Conservation (phyloP, 2,329 filamentous ascomycete genomes). For the Penicillium freii region DNA sequence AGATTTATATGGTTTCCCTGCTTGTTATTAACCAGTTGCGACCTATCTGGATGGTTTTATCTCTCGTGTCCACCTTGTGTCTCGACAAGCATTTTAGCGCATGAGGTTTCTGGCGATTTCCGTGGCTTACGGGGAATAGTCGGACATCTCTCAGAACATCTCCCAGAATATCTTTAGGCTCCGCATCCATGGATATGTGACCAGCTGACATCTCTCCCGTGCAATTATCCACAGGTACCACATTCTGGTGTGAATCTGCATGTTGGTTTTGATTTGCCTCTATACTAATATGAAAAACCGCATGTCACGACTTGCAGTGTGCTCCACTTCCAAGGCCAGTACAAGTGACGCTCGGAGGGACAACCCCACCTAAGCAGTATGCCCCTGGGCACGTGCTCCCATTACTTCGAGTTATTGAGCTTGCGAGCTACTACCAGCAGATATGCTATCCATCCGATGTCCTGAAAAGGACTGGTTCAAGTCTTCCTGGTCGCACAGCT, state of each 20-base stretch:
- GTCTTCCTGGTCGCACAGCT: conserved; percentile 10
- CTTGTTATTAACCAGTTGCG: neutral
- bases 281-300: neutral
- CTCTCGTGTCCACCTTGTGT: no score
- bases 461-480: conserved; percentile 2
- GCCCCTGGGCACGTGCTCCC: neutral
- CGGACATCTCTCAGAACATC: neutral
- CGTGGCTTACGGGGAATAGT: neutral
- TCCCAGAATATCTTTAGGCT: neutral
- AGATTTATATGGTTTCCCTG: neutral
- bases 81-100: neutral
- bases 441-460: neutral
- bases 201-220: no score
- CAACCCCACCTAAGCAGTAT: neutral
- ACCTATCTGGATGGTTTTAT: neutral
- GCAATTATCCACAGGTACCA: neutral
- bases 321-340: neutral
- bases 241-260: neutral
- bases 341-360: neutral
- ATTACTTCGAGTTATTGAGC: neutral
- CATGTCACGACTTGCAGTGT: neutral
- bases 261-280: neutral
- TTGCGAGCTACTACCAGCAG: neutral
- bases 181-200: neutral
- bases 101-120: neutral